Percentiles rank a stretch among this genome's conserved stretches.
Conservation (phyloP, 805 yeast genomes). For the Tetrapisispora arboricola region DNA sequence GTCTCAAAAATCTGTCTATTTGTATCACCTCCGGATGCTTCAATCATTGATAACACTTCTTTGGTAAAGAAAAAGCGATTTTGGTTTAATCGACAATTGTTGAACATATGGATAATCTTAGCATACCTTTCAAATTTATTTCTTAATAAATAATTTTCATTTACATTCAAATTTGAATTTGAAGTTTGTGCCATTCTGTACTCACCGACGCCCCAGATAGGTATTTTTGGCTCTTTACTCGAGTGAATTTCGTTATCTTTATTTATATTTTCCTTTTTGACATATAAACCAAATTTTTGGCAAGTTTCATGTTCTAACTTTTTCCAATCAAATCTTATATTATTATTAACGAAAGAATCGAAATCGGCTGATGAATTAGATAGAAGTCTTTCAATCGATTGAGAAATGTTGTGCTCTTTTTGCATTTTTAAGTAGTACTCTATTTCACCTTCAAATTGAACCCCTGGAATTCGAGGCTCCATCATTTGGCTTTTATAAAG, state of each 20-base stretch:
- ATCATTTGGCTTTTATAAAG: slow-evolving; percentile 34
- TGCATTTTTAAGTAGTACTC: slow-evolving; percentile 31
- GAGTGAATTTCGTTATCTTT: slow-evolving; percentile 4
- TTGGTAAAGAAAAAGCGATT: slow-evolving; percentile 44
- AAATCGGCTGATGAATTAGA: slow-evolving; percentile 70
- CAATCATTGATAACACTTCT: slow-evolving; percentile 51
- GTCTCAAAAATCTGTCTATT: slow-evolving; percentile 65
- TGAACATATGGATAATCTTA: slow-evolving; percentile 55
- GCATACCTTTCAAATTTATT: slow-evolving; percentile 69
- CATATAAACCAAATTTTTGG: slow-evolving; percentile 54
- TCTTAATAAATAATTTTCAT: slow-evolving; percentile 33
- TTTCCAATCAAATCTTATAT: slow-evolving; percentile 76
- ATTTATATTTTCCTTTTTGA: slow-evolving; percentile 21
- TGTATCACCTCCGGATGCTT: slow-evolving; percentile 47
- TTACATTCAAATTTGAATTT: slow-evolving; percentile 34
- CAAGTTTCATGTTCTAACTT: slow-evolving; percentile 64
- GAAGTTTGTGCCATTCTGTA: slow-evolving; percentile 14
- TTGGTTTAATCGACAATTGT: slow-evolving; percentile 51
- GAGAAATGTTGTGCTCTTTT: slow-evolving; percentile 72
- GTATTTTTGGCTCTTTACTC: slow-evolving; percentile 6
- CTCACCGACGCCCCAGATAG: neutral
- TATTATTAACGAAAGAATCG: slow-evolving; percentile 62
- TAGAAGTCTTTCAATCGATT: slow-evolving; percentile 75
- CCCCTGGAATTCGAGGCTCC: slow-evolving; percentile 14
- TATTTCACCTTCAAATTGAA: slow-evolving; percentile 2